Base-by-base conservation (phyloP, 2,329 filamentous ascomycete species). In the Ceratocystis diversiconidia region DNA sequence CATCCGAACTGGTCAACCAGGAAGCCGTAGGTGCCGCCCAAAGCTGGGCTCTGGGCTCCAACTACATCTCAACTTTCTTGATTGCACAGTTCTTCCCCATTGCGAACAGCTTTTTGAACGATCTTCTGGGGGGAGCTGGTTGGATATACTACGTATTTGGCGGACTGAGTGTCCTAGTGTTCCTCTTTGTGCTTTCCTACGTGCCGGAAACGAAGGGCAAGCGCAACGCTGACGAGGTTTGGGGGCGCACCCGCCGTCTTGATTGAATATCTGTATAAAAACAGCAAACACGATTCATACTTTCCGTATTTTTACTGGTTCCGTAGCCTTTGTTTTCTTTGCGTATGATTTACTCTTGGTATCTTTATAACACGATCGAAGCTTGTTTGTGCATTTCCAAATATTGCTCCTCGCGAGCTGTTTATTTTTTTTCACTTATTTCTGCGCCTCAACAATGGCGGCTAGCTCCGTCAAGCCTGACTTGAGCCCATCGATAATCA, bases 11-110 rank as follows among this genome's bases (percentile, higher is more conserved):
- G 2, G 94, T 97, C 0, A 88, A 86, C 0, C 86, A 90, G 12
- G 90, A 96, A 73, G 94, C 92, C 0, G 91, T 96, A 0, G 92
- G 92, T 1, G 90, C 92, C 0, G 88, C 90, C 0, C 94, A 99
- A 74, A 92, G 88, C 66, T 95, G 91, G 82, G 89, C 87, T 0
- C 76, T 97, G 28, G 90, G 85, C 1, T 87, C 89, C 15, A 97
- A 94, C 74, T 97, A 95, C 80, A 80, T 90, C 30, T 88, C 91
- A 0, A 97, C 92, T 0, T 97, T 96, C 72, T 71, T 95, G 25
- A 91, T 99, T 1, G 92, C 92, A 0, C 91, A 96, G 71, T 95
- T 96, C 76, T 96, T 99, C 78, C 92, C 94, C 0, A 82, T 96
- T 22, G 75, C 95, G 68, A 95, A 95, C 72, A 82, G 84, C 55